These are phyloP conservation scores for Nephromyces sp. DNA, from an alignment of 169 alveolate genomes.

Conservation along the genomic window DNA sequence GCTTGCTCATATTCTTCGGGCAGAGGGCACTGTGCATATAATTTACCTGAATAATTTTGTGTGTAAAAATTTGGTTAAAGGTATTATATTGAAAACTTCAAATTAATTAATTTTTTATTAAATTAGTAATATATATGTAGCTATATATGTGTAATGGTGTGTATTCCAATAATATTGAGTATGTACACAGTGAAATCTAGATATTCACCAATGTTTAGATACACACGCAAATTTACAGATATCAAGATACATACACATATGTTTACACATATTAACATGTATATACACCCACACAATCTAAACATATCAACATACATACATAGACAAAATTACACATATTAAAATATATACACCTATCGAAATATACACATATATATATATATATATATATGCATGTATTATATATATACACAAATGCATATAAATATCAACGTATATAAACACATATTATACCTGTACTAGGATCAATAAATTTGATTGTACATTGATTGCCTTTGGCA, in stretches of 20 bases:
- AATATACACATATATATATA: background rate
- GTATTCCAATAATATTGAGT: too few species aligned
- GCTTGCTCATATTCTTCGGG: slow-evolving; percentile 21
- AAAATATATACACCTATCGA: background rate
- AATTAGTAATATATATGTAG: too few species aligned
- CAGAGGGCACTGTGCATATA: slow-evolving; percentile 29
- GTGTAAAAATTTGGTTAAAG: too few species aligned
- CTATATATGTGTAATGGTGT: too few species aligned
- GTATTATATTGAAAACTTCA: too few species aligned
- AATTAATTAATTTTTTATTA: too few species aligned
- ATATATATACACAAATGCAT: background rate
- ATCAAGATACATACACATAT: background rate
- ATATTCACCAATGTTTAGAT: background rate
- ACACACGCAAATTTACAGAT: background rate
- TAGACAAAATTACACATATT: background rate
- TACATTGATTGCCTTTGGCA: slow-evolving; percentile 12
- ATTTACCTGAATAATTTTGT: slow-evolving; percentile 1
- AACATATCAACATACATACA: background rate
- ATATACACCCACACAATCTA: background rate
- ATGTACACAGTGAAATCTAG: too few species aligned
- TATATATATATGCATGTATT: too few species aligned
- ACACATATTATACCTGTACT: slow-evolving; percentile 1
- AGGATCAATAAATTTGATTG: slow-evolving; percentile 11
- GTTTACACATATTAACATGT: background rate
- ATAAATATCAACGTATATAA: background rate